Base-by-base conservation (phyloP, 768 basidiomycete species). In the Ramaria sp. region DNA sequence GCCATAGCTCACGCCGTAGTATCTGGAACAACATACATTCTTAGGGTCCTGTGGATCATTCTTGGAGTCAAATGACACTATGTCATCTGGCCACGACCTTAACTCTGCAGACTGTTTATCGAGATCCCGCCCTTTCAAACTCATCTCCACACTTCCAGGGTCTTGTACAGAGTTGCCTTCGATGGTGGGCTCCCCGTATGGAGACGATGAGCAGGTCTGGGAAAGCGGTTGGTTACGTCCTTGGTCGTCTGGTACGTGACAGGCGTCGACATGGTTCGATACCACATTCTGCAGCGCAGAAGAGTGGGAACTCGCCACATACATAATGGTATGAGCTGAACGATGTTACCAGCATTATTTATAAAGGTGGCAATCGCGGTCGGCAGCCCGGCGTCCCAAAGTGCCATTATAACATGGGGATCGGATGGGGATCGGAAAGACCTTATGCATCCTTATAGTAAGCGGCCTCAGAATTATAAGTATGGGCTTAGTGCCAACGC, bases 21-120 rank as follows among this genome's bases (percentile, higher is more conserved):
- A 17, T 43, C 20, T 12, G 42, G 20, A n/a, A 19, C 39, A 43
- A 43, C 20, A 2, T 17, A 51, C 49, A 22, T 71, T 69, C 46
- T 66, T 64, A 1, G 68, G 67, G 54, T 69, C 69, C 3, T 27
- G 53, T 0, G 66, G 66, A 59, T 70, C 65, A 45, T 62, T 60
- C 38, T 54, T 43, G 0, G 57, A 53, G 34, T 66, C 62, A 59
- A 62, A 68, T 7, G 54, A 54, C 17, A 67, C 64, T 19, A 66
- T 57, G 38, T 63, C 61, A 19, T 61, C 58, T 51, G 61, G 57
- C 62, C 62, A 64, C 51, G 56, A 42, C 53, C 63, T 41, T 24
- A 48, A 31, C 20, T 58, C 63, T 5, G 59, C 30, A 5, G 59
- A 45, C 1, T 52, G 6, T 34, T 33, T 13, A 11, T 24, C 19